phyloP scores from a whole-genome alignment of 1,284 basidiomycete genomes.

The Marasmius sp. region DNA sequence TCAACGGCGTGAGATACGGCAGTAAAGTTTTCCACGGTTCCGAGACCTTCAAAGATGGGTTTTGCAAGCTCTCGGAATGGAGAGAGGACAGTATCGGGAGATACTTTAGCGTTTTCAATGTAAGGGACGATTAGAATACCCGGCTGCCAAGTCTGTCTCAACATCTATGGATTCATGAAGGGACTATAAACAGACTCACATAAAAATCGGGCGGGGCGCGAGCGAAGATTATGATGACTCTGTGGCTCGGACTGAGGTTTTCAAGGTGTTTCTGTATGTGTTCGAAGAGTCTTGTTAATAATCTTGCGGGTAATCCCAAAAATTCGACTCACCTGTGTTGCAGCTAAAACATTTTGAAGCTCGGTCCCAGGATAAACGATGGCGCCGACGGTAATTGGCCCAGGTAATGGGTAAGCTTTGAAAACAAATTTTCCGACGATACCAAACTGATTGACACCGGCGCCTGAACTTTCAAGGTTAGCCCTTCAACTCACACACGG shows the following conservation, averaged over 20 bases:
- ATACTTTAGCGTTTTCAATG: neutral
- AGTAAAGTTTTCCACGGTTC: constrained; percentile 2
- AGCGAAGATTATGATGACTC: neutral
- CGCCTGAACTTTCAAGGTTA: constrained; percentile 22
- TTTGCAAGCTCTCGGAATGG: neutral
- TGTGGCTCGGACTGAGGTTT: neutral
- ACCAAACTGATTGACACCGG: constrained; percentile 50
- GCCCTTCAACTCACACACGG: neutral
- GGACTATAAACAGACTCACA: neutral
- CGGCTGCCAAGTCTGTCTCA: neutral
- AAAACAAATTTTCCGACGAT: constrained; percentile 44
- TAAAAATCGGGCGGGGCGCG: neutral
- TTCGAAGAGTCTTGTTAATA: neutral
- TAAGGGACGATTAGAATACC: neutral
- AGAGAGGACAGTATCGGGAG: neutral
- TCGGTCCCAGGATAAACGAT: constrained; percentile 17
- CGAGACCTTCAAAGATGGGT: neutral
- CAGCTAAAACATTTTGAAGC: constrained; percentile 11
- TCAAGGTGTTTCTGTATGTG: neutral
- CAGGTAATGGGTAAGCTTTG: constrained; percentile 25
- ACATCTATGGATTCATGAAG: neutral
- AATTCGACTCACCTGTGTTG: constrained; percentile 8
- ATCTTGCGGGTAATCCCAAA: neutral
- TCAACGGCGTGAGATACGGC: constrained; percentile 19
- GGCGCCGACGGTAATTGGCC: constrained; percentile 21